These are phyloP conservation scores for Primulina tabacum DNA, from an alignment of 257 asterid genomes.

Conservation along the genomic window DNA sequence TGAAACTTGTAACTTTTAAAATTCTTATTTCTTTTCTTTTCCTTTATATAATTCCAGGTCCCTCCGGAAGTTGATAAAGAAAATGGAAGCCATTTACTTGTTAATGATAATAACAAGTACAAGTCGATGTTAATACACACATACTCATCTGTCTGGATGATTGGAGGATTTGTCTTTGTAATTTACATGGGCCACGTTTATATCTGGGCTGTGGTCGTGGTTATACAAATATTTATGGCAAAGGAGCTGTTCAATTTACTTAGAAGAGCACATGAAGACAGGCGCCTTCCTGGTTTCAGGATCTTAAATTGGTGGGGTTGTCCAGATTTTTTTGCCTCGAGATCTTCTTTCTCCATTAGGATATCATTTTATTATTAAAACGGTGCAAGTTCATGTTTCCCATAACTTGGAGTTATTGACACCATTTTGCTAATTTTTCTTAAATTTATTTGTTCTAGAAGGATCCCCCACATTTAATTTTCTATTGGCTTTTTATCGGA, in stretches of 20 bases:
- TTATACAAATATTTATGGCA: constrained; percentile 90
- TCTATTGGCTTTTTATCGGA: not conserved
- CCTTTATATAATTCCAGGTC: constrained; percentile 44
- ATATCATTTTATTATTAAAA: not conserved
- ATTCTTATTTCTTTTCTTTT: constrained; percentile 23
- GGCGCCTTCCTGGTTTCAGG: constrained; percentile 96
- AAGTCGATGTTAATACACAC: constrained; percentile 86
- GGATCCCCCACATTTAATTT: no score
- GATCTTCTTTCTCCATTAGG: not conserved
- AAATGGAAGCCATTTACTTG: constrained; percentile 61
- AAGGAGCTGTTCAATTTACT: constrained; percentile 85
- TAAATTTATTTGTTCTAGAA: not conserved
- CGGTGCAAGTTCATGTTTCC: not conserved
- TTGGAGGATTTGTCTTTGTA: constrained; percentile 74
- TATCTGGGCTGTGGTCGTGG: constrained; percentile 89
- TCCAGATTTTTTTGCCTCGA: constrained; percentile 5
- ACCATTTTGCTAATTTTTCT: not conserved
- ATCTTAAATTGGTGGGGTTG: constrained; percentile 76
- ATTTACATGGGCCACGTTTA: constrained; percentile 97
- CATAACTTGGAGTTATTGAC: not conserved
- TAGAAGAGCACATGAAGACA: constrained; percentile 80
- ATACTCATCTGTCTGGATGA: constrained; percentile 92
- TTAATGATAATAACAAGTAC: constrained; percentile 78
- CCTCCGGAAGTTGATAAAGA: constrained; percentile 57
- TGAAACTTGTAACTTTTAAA: not conserved